These are phyloP conservation scores for Lyophyllum decastes DNA, from an alignment of 768 basidiomycete genomes.

Conservation along the genomic window DNA sequence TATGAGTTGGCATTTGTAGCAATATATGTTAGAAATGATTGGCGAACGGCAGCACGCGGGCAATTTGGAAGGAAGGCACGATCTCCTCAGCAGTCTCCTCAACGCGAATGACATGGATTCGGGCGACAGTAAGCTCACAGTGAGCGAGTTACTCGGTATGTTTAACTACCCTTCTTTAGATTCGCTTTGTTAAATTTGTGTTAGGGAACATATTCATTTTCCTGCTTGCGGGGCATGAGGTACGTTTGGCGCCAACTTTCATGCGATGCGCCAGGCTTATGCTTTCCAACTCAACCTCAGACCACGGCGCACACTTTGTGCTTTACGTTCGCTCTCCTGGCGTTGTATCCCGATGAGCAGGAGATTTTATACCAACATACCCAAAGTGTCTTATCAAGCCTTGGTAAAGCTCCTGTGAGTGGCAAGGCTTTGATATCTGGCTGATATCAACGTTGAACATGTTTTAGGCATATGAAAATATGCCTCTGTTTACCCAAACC, in stretches of 20 bases:
- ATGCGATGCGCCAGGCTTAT: neutral
- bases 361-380: slow-evolving; percentile 42
- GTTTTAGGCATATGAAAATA: slow-evolving; percentile 39
- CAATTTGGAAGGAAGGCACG: slow-evolving; percentile 40
- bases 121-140: slow-evolving; percentile 35
- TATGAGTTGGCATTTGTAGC: slow-evolving; percentile 19
- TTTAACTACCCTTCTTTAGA: neutral
- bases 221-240: slow-evolving; percentile 63
- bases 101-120: slow-evolving; percentile 46
- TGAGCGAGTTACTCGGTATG: slow-evolving; percentile 43
- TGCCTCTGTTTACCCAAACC: slow-evolving; percentile 37
- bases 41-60: slow-evolving; percentile 34
- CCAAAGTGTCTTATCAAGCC: slow-evolving; percentile 25
- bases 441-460: neutral
- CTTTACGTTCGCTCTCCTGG: slow-evolving; percentile 41
- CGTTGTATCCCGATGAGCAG: slow-evolving; percentile 43
- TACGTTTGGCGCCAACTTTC: slow-evolving; percentile 19
- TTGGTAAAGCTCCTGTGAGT: slow-evolving; percentile 31
- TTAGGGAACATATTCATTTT: slow-evolving; percentile 49
- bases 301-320: slow-evolving; percentile 40
- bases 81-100: slow-evolving; percentile 54
- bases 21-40: slow-evolving; percentile 57
- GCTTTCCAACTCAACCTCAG: slow-evolving; percentile 16
- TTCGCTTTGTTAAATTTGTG: neutral
- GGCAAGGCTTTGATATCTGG: neutral